These are phyloP conservation scores for Brassica cretica DNA, from an alignment of 345 rosid species.

Conservation along the genomic window DNA sequence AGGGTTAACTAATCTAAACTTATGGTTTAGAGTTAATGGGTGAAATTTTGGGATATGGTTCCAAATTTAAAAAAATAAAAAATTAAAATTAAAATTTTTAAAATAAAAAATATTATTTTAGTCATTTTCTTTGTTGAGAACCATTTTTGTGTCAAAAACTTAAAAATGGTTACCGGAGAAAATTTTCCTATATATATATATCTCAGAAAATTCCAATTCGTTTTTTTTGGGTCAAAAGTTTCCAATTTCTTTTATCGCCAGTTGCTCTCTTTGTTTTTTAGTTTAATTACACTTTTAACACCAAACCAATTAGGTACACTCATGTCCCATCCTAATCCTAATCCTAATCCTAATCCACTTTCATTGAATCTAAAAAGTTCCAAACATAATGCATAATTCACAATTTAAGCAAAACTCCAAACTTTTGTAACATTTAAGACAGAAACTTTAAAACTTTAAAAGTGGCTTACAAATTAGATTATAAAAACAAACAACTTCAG, in stretches of 20 bases:
- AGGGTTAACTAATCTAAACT: no score
- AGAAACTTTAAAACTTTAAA: neutral
- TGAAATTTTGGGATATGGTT: no score
- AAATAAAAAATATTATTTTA: no score
- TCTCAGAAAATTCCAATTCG: neutral
- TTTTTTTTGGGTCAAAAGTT: neutral
- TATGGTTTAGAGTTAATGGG: no score
- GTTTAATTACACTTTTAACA: neutral
- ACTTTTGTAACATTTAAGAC: neutral
- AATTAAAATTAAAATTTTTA: no score
- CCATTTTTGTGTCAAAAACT: no score
- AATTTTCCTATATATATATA: neutral
- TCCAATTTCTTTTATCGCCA: neutral
- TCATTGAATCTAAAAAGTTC: neutral
- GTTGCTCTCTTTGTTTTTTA: neutral
- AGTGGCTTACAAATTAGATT: neutral
- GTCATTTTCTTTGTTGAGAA: no score
- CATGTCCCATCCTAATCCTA: neutral
- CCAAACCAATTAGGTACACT: neutral
- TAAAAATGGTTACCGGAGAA: no score
- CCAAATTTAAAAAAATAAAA: no score
- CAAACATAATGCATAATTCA: neutral
- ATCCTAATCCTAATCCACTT: neutral
- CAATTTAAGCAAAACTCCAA: slow-evolving; percentile 1
- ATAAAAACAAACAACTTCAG: neutral